Conservation (phyloP, 2,329 filamentous ascomycete genomes). For the Clarireedia hainanense region DNA sequence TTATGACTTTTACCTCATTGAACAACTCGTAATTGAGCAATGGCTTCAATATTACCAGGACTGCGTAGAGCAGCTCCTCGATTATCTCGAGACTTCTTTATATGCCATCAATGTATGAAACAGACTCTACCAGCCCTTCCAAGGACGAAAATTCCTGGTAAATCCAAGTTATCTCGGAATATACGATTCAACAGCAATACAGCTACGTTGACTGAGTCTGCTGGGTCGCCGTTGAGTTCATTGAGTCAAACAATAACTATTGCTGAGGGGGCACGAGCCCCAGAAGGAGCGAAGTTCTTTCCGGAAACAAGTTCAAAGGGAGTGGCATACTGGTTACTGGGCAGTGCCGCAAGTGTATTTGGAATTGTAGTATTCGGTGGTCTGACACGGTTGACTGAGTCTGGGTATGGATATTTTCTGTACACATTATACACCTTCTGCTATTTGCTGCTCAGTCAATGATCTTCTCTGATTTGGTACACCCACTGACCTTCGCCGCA, state of each 20-base stretch:
- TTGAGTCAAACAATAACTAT: slow-evolving; percentile 20
- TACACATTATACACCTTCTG: neutral
- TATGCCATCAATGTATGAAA: slow-evolving; percentile 26
- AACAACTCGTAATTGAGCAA: slow-evolving; percentile 11
- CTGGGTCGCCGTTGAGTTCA: slow-evolving; percentile 16
- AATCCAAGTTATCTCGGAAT: slow-evolving; percentile 15
- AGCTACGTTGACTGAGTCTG: slow-evolving; percentile 6
- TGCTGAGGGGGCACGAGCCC: neutral
- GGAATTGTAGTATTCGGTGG: slow-evolving; percentile 95
- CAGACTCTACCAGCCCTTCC: slow-evolving; percentile 11
- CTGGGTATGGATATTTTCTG: slow-evolving; percentile 54
- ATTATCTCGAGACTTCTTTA: slow-evolving; percentile 26
- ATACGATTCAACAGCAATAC: slow-evolving; percentile 28
- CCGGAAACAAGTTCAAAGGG: slow-evolving; percentile 58
- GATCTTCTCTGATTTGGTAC: neutral
- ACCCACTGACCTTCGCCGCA: slow-evolving; percentile 31
- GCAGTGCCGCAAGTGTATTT: slow-evolving; percentile 87
- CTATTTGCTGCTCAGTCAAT: neutral
- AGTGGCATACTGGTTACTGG: slow-evolving; percentile 89
- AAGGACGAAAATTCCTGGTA: slow-evolving; percentile 15
- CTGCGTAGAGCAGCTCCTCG: slow-evolving; percentile 23
- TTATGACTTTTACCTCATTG: neutral
- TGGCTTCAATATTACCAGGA: slow-evolving; percentile 27
- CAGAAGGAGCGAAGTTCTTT: slow-evolving; percentile 18
- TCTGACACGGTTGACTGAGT: slow-evolving; percentile 88